Conservation (phyloP, 305 asterid species). For the Rubia peregrina region DNA sequence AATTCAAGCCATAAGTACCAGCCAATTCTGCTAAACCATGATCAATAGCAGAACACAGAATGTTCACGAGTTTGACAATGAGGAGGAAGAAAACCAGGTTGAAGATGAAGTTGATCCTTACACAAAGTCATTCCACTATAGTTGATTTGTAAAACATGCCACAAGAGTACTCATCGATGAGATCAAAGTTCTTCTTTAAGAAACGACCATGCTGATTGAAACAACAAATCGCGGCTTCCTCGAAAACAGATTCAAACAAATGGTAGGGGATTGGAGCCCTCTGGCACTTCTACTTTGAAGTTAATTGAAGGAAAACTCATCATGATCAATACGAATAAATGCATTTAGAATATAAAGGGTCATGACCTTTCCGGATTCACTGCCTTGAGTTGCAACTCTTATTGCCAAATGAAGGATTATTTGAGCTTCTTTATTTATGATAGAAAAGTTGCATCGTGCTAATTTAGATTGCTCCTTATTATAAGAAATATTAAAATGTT, state of each 20-base stretch:
- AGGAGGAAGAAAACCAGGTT: constrained; percentile 72
- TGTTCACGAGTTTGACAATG: constrained; percentile 61
- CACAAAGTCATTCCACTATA: constrained; percentile 86
- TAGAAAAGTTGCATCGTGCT: constrained; percentile 64
- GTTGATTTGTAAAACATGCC: constrained; percentile 61
- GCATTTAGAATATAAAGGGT: constrained; percentile 76
- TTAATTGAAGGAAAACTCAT: constrained; percentile 76
- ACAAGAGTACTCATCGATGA: constrained; percentile 62
- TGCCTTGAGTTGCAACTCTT: constrained; percentile 88
- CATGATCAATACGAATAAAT: constrained; percentile 74
- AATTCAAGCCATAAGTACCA: constrained; percentile 69
- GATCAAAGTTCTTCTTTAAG: constrained; percentile 37
- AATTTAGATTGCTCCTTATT: constrained; percentile 87
- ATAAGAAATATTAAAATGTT: constrained; percentile 43
- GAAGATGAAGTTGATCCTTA: constrained; percentile 72
- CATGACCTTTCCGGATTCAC: constrained; percentile 75
- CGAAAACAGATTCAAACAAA: constrained; percentile 62
- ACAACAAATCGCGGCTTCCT: constrained; percentile 61
- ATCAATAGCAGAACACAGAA: constrained; percentile 61
- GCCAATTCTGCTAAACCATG: constrained; percentile 88
- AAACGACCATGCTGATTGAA: constrained; percentile 63
- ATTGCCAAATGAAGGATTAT: constrained; percentile 73
- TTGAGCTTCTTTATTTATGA: constrained; percentile 80
- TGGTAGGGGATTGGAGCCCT: constrained; percentile 83
- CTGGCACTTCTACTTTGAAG: constrained; percentile 79